Evolutionary conservation across 148 eudicot genomes (phyloP).

Genomic region (Pouteria glomerata): DNA sequence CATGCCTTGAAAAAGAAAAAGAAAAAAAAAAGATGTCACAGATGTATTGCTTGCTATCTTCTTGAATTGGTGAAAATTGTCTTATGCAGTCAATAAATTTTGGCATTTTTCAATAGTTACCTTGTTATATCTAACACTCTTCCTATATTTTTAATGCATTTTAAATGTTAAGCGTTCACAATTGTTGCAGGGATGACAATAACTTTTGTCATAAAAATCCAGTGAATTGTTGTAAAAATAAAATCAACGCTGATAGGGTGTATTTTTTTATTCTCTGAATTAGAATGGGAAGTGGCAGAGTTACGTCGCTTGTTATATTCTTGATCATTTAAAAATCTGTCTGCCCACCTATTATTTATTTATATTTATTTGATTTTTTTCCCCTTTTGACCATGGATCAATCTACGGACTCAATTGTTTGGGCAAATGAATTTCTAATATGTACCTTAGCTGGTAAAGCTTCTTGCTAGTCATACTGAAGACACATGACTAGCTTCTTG

Average conservation of each 20-base stretch:
- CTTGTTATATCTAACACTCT: background rate
- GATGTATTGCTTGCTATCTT: background rate
- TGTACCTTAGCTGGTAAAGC: background rate
- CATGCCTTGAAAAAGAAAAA: background rate
- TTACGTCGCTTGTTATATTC: background rate
- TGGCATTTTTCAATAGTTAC: background rate
- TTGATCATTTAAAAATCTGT: background rate
- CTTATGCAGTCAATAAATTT: background rate
- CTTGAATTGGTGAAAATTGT: background rate
- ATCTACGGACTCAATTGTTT: background rate
- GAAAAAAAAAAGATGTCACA: background rate
- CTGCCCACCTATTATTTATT: background rate
- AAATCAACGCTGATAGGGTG: background rate
- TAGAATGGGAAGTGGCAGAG: background rate
- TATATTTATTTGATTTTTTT: background rate
- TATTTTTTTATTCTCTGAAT: background rate
- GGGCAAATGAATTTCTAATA: background rate
- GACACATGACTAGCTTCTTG: too few relatives aligned
- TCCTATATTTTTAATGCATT: too few relatives aligned
- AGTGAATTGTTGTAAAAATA: background rate
- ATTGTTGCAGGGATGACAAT: background rate
- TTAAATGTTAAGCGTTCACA: too few relatives aligned
- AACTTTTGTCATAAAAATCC: background rate
- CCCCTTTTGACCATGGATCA: background rate
- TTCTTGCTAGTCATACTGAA: background rate